Conservation (phyloP, 2,329 filamentous ascomycete genomes). For the Zasmidium angulare region DNA sequence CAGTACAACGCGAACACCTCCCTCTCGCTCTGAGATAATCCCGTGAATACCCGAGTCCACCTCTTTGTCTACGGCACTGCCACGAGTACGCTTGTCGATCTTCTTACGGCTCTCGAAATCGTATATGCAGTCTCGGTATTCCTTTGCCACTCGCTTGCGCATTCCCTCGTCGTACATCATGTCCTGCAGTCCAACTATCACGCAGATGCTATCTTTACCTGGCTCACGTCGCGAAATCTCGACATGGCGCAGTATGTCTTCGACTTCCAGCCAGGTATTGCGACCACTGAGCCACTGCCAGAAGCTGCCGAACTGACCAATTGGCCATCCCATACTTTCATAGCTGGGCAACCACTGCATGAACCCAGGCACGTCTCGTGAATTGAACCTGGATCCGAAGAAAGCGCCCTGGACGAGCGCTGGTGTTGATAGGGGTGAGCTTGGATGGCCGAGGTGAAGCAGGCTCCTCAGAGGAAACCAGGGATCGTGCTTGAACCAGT, state of each 20-base stretch:
- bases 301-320: conserved; percentile 46
- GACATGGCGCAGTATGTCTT: conserved; percentile 42
- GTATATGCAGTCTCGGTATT: conserved; percentile 34
- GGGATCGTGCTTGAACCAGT: conserved; percentile 50
- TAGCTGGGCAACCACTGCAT: conserved; percentile 48
- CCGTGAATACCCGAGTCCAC: conserved; percentile 26
- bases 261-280: conserved; percentile 26
- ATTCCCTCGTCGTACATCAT: conserved; percentile 43
- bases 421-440: conserved; percentile 54
- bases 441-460: conserved; percentile 52
- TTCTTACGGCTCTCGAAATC: conserved; percentile 5
- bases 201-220: conserved; percentile 36
- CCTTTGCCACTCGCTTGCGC: conserved; percentile 40
- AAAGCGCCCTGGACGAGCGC: conserved; percentile 52
- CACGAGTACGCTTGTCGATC: conserved; percentile 28
- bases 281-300: conserved; percentile 38
- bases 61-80: conserved; percentile 26
- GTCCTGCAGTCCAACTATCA: conserved; percentile 44
- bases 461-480: conserved; percentile 50
- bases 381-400: conserved; percentile 49
- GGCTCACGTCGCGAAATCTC: conserved; percentile 23
- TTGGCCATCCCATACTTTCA: conserved; percentile 55
- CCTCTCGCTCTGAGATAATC: conserved; percentile 28
- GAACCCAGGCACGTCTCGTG: conserved; percentile 43
- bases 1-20: conserved; percentile 34